Evolutionary conservation across 1,139 yeast species (phyloP), one percentile per base, ranked within the genome.

Genomic region (Pichia sp.): DNA sequence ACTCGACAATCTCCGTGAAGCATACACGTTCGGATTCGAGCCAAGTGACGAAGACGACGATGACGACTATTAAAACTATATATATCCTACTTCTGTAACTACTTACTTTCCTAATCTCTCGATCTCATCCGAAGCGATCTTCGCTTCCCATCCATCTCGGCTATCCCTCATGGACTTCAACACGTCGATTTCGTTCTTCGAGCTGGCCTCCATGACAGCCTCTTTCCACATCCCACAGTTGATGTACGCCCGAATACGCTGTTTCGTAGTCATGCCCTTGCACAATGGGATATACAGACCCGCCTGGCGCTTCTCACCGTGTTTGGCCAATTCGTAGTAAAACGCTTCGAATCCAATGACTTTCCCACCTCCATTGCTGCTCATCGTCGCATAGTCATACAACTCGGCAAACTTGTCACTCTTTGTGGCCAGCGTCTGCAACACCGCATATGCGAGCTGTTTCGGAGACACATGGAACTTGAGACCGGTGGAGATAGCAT

Each of bases 311-410:
- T 65, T 63, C 20, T 79, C 84, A 1, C 77, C 76, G 31, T 76
- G 69, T 27, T 70, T 70, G 39, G 80, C 56, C 30, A 81, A 75
- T 33, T 76, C 73, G 12, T 75, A 71, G 42, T 75, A 85, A 54
- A 89, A 81, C 2, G 84, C 81, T 53, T 74, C 75, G 54, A 83
- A 85, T 0, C 94, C 94, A 47, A 89, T 85, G 4, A 35, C 10
- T 17, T 44, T 47, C 0, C 91, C 89, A 1, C 94, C 77, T 56
- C 77, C 81, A 47, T 74, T n/a, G n/a, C n/a, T n/a, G n/a, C n/a
- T 72, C 10, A 74, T 42, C 41, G 58, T 46, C 8, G 68, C 61
- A 27, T 76, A 76, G 48, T 72, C 73, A 52, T 70, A 77, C 33
- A 91, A 65, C 42, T 79, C 81, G 27, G 82, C 86, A 71, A 85